Evolutionary conservation across 2,329 filamentous ascomycete species (phyloP), one percentile per base, ranked within the genome.

Genomic region (Colletotrichum tofieldiae): DNA sequence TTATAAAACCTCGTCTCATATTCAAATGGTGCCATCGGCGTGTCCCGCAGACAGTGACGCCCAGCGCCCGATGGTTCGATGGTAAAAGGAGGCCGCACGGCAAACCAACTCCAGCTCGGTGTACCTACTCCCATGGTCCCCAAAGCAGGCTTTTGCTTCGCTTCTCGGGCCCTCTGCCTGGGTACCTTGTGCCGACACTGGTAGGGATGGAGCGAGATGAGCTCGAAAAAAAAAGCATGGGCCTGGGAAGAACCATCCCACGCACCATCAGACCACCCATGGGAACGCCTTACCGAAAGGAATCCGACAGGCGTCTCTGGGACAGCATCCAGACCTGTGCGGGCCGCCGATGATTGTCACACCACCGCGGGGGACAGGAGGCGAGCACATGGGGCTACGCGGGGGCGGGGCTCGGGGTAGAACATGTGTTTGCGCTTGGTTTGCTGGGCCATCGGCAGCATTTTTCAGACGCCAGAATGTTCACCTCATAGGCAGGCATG

Each of bases 321-420:
- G 8, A 8, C n/a, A 63, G 29, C 32, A 52, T 52, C 7, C 4
- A 67, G 39, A 58, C 59, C 60, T 47, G 32, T 49, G 66, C 35
- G 26, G 51, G 51, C 59, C 47, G 54, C 39, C 5, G 23, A 16
- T 11, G 7, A 54, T 55, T 35, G 32, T 70, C 65, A 60, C 52
- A 32, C 65, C 59, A 72, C 70, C 35, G n/a, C 18, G 20, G 2
- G 26, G 29, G 47, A n/a, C 56, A 51, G 26, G 51, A 51, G 26
- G 58, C 20, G 32, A 23, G 41, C 60, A 69, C 35, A 58, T 66
- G 55, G 41, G 55, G 49, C 35, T 29, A 23, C 23, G 65, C 51
- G 58, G 51, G 64, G 69, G 58, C 43, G 49, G 56, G 20, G 35
- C 6, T 51, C 23, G 12, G 7, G 39, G 12, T 29, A 47, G 18